These are phyloP conservation scores for Penicillium brevicompactum DNA, from an alignment of 2,329 filamentous ascomycete species.

Conservation along the genomic window DNA sequence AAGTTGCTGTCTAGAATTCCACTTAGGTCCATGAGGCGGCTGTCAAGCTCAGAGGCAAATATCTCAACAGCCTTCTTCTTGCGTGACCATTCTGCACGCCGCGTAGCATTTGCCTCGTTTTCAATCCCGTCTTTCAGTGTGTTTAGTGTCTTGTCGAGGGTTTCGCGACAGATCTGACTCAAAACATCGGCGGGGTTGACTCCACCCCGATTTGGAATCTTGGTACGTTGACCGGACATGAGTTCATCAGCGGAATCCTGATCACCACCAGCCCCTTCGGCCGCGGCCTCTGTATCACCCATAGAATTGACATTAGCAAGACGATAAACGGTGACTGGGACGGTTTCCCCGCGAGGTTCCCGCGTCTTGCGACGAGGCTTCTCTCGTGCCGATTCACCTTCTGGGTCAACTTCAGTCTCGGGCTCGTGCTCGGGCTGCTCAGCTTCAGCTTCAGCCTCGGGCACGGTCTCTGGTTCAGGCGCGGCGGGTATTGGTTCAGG, in stretches of 20 bases:
- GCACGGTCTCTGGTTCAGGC: slow-evolving; percentile 3
- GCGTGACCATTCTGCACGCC: slow-evolving; percentile 44
- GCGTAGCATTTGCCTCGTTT: slow-evolving; percentile 42
- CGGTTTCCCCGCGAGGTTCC: slow-evolving; percentile 39
- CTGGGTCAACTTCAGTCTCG: slow-evolving; percentile 1
- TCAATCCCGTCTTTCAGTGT: slow-evolving; percentile 45
- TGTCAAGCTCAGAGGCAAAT: slow-evolving; percentile 52
- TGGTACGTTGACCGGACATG: slow-evolving; percentile 33
- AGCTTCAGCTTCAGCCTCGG: background rate
- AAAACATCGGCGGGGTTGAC: slow-evolving; percentile 57
- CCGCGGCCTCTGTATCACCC: slow-evolving; percentile 18
- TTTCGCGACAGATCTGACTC: slow-evolving; percentile 53
- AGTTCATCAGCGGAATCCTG: slow-evolving; percentile 35
- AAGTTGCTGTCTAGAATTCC: slow-evolving; percentile 55
- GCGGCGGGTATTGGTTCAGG: background rate
- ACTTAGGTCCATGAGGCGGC: slow-evolving; percentile 54
- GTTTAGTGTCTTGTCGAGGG: slow-evolving; percentile 48
- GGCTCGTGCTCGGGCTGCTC: slow-evolving; percentile 11
- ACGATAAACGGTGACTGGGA: slow-evolving; percentile 46
- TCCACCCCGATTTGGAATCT: slow-evolving; percentile 44
- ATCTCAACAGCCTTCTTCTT: slow-evolving; percentile 51
- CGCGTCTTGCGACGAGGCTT: slow-evolving; percentile 25
- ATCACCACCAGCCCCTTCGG: slow-evolving; percentile 26
- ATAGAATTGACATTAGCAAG: slow-evolving; percentile 39
- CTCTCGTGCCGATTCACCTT: slow-evolving; percentile 8